These are phyloP conservation scores for Heliocybe sulcata DNA, from an alignment of 1,284 basidiomycete species.

Conservation along the genomic window DNA sequence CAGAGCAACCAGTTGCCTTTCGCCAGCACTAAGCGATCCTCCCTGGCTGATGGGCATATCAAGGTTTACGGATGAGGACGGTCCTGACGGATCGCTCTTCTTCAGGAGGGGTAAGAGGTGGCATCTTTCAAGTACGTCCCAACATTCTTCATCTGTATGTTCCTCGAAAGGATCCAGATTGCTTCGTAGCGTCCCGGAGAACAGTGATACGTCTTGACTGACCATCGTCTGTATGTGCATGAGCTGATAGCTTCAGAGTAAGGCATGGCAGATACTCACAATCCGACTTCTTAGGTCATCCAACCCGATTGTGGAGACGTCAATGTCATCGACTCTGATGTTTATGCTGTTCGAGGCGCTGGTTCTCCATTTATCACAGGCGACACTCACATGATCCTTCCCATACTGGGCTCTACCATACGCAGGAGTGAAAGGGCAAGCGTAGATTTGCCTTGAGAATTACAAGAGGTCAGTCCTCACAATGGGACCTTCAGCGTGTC, in stretches of 20 bases:
- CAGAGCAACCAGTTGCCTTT: constrained; percentile 75
- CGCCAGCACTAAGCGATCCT: constrained; percentile 71
- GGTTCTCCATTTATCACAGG: constrained; percentile 2
- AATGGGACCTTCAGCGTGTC: not conserved
- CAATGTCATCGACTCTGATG: constrained; percentile 70
- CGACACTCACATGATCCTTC: constrained; percentile 54
- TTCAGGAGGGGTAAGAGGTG: constrained; percentile 42
- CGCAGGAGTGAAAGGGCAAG: constrained; percentile 72
- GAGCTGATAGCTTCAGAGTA: not conserved
- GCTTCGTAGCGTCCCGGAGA: constrained; percentile 78
- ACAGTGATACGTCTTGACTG: constrained; percentile 79
- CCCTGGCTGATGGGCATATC: constrained; percentile 63
- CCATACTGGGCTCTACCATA: constrained; percentile 71
- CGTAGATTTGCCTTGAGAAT: constrained; percentile 54
- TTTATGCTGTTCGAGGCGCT: not conserved
- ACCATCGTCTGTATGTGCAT: constrained; percentile 56
- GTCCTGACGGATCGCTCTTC: constrained; percentile 4
- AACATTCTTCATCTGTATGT: constrained; percentile 55
- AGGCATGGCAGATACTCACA: constrained; percentile 25
- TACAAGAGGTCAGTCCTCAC: not conserved
- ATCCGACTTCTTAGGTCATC: constrained; percentile 67
- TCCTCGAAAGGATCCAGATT: constrained; percentile 71
- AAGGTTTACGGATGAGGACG: constrained; percentile 27
- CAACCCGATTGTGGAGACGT: constrained; percentile 78
- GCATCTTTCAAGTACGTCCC: constrained; percentile 57